Percentiles rank a stretch among this genome's conserved stretches.
Evolutionary conservation across 352 stramenopile genomes (phyloP).

Genomic region (Phytophthora citricola): DNA sequence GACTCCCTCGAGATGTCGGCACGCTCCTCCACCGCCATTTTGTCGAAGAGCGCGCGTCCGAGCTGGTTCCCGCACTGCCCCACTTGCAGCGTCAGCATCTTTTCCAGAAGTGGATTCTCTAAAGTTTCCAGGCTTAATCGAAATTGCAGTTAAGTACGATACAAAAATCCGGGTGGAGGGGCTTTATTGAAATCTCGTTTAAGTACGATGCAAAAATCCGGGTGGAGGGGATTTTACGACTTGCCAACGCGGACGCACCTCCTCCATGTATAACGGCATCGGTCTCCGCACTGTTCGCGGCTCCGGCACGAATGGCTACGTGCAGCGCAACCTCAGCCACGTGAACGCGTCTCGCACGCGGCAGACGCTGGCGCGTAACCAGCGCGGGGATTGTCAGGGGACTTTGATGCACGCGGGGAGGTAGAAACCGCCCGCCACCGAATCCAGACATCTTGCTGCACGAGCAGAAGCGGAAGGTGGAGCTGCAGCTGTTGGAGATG

Average conservation of each 20-base stretch:
- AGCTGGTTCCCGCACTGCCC: conserved; percentile 86
- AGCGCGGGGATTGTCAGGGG: conserved; percentile 28
- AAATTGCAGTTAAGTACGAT: conserved; percentile 10
- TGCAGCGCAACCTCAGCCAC: conserved; percentile 86
- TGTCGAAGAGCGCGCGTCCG: conserved; percentile 65
- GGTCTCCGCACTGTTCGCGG: conserved; percentile 84
- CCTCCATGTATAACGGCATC: conserved; percentile 91
- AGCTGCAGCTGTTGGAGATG: conserved; percentile 84
- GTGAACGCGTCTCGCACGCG: conserved; percentile 74
- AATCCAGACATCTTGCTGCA: conserved; percentile 87
- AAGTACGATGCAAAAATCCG: conserved; percentile 14
- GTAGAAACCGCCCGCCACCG: conserved; percentile 34
- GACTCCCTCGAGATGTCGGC: conserved; percentile 1
- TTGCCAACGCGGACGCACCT: background rate
- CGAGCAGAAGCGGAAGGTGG: conserved; percentile 79
- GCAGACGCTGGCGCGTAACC: conserved; percentile 63
- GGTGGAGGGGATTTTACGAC: conserved; percentile 4
- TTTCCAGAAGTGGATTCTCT: conserved; percentile 14
- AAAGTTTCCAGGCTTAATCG: background rate
- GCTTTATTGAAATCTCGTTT: conserved; percentile 5
- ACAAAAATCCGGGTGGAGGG: background rate
- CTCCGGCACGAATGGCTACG: conserved; percentile 90
- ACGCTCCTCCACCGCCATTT: conserved; percentile 50
- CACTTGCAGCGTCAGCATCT: conserved; percentile 78
- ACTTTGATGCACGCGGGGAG: conserved; percentile 23